A percentile compares a stretch with the other conserved stretches of the same genome.
Evolutionary conservation across 2,329 filamentous ascomycete species (phyloP).

Genomic region (Colletotrichum noveboracense): DNA sequence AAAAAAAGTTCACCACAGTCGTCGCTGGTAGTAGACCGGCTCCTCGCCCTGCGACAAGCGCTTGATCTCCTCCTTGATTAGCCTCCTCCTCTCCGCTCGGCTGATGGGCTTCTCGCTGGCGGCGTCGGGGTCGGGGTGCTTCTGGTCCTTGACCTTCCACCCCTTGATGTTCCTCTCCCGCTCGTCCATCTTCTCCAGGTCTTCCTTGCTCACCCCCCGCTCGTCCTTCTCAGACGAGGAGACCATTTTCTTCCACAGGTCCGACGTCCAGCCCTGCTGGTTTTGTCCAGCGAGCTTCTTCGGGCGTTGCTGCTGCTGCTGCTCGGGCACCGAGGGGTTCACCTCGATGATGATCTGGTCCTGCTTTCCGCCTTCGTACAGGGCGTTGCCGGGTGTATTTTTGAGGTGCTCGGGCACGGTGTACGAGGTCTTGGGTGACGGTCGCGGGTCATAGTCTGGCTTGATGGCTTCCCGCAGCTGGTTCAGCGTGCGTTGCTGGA

Average conservation of each 20-base stretch:
- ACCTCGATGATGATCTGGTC: slow-evolving; percentile 38
- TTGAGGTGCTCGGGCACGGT: slow-evolving; percentile 58
- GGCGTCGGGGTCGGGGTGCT: slow-evolving; percentile 39
- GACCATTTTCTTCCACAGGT: slow-evolving; percentile 12
- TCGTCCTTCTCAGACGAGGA: neutral
- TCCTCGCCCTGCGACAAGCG: slow-evolving; percentile 49
- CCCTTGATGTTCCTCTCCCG: slow-evolving; percentile 25
- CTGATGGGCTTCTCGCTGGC: slow-evolving; percentile 53
- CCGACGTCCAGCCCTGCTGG: slow-evolving; percentile 17
- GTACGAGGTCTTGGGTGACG: slow-evolving; percentile 46
- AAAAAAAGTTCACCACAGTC: slow-evolving; percentile 49
- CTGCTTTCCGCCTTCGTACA: slow-evolving; percentile 21
- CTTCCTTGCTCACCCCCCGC: slow-evolving; percentile 3
- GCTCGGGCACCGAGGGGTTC: slow-evolving; percentile 34
- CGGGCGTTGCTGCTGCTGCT: slow-evolving; percentile 12
- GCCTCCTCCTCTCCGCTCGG: slow-evolving; percentile 57
- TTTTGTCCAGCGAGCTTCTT: slow-evolving; percentile 15
- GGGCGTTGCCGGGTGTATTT: slow-evolving; percentile 43
- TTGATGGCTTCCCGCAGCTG: slow-evolving; percentile 78
- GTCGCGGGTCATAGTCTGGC: slow-evolving; percentile 44
- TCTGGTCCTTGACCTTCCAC: slow-evolving; percentile 21
- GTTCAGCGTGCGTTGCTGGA: slow-evolving; percentile 85
- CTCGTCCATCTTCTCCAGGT: slow-evolving; percentile 28
- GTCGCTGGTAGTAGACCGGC: slow-evolving; percentile 58
- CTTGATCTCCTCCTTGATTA: slow-evolving; percentile 64